Percentiles rank a stretch among this genome's conserved stretches.
Conservation (phyloP, 2,329 filamentous ascomycete genomes). For the Trichoderma pleuroti region DNA sequence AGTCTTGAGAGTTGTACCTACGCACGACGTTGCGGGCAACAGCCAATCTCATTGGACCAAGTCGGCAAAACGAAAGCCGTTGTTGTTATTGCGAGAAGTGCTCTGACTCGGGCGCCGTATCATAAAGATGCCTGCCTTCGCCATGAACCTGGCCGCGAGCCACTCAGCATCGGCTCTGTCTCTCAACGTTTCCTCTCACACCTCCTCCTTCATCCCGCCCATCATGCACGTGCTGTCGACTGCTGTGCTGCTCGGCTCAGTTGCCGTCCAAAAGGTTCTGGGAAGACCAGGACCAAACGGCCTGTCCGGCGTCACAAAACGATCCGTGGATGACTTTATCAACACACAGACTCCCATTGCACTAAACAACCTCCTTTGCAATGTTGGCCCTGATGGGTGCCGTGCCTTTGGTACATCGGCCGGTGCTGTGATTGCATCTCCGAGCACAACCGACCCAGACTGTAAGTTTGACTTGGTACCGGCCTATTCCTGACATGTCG, state of each 20-base stretch:
- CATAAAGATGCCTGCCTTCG: slow-evolving; percentile 11
- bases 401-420: slow-evolving; percentile 44
- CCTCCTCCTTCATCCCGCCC: slow-evolving; percentile 30
- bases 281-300: slow-evolving; percentile 39
- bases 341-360: slow-evolving; percentile 50
- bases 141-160: slow-evolving; percentile 13
- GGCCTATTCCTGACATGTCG: not conserved
- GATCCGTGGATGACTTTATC: slow-evolving; percentile 52
- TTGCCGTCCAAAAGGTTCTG: slow-evolving; percentile 50
- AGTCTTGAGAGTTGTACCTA: not conserved
- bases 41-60: not conserved
- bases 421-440: slow-evolving; percentile 56
- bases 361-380: slow-evolving; percentile 51
- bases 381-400: slow-evolving; percentile 55
- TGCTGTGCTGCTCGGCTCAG: slow-evolving; percentile 48
- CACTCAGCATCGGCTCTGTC: slow-evolving; percentile 28
- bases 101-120: not conserved
- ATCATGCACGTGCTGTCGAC: slow-evolving; percentile 52
- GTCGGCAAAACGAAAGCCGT: not conserved
- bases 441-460: slow-evolving; percentile 50
- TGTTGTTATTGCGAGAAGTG: not conserved
- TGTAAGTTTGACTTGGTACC: slow-evolving; percentile 41
- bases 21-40: not conserved
- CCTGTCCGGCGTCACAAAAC: slow-evolving; percentile 36
- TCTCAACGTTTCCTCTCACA: slow-evolving; percentile 29